Evolutionary conservation across 441 rosid genomes (phyloP).

Genomic region (Pelargonium exstipulatum): DNA sequence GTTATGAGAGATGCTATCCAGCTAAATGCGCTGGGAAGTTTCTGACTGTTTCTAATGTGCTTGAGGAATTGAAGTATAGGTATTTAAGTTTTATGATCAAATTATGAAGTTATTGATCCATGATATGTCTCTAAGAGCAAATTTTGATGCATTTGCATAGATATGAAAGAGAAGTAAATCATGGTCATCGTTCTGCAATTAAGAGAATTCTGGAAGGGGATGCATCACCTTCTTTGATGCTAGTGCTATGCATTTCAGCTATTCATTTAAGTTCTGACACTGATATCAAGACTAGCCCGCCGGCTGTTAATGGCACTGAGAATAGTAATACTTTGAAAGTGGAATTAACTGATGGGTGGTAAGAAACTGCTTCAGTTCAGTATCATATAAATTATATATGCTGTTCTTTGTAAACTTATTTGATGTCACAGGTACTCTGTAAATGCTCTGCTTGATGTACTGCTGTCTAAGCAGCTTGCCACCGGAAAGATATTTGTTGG

Average conservation of each 20-base stretch:
- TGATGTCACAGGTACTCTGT: slow-evolving; percentile 63
- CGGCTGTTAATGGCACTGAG: slow-evolving; percentile 33
- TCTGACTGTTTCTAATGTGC: slow-evolving; percentile 62
- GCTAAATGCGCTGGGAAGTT: slow-evolving; percentile 43
- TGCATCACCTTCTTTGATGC: slow-evolving; percentile 59
- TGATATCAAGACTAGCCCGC: slow-evolving; percentile 29
- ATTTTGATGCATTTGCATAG: slow-evolving; percentile 35
- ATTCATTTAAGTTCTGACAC: slow-evolving; percentile 31
- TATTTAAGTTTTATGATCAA: slow-evolving; percentile 20
- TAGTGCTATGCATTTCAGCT: slow-evolving; percentile 76
- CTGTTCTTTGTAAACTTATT: slow-evolving; percentile 21
- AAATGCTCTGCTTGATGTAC: slow-evolving; percentile 62
- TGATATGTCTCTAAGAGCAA: background rate
- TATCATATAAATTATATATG: slow-evolving; percentile 10
- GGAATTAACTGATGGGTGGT: slow-evolving; percentile 89
- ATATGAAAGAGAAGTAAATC: slow-evolving; percentile 88
- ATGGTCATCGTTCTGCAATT: slow-evolving; percentile 83
- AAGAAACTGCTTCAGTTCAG: slow-evolving; percentile 21
- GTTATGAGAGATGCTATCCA: slow-evolving; percentile 55
- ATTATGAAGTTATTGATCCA: background rate
- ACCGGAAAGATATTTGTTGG: slow-evolving; percentile 77
- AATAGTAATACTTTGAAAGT: slow-evolving; percentile 41
- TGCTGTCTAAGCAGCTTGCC: slow-evolving; percentile 55
- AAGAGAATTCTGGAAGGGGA: slow-evolving; percentile 89
- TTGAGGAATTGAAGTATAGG: slow-evolving; percentile 87